Conservation (phyloP, 78 protist species). For the Polysphondylium violaceum region DNA sequence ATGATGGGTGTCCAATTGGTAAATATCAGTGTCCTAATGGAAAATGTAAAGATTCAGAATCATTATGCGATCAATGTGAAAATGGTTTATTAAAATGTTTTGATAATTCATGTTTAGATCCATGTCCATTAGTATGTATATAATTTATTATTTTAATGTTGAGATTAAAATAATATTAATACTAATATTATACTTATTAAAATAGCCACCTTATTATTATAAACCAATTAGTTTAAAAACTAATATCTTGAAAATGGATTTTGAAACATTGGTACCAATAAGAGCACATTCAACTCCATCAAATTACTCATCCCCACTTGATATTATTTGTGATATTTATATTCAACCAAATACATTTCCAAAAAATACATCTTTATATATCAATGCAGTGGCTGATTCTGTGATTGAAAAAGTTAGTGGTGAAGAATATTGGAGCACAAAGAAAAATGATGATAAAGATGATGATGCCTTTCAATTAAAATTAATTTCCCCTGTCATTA, state of each 20-base stretch:
- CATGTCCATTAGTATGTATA: conserved; percentile 56
- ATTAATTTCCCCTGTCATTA: conserved; percentile 39
- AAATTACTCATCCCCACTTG: not conserved
- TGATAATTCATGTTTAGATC: conserved; percentile 50
- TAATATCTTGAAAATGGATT: not conserved
- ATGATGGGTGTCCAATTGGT: conserved; percentile 47
- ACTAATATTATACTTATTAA: not conserved
- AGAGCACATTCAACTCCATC: conserved; percentile 31
- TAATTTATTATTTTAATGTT: not conserved
- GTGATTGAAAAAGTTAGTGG: not conserved
- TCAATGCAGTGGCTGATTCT: conserved; percentile 35
- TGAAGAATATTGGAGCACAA: not conserved
- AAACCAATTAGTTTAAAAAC: conserved; percentile 47
- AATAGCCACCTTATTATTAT: conserved; percentile 59
- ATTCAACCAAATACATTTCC: conserved; percentile 49
- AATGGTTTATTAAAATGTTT: conserved; percentile 49
- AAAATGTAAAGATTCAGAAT: not conserved
- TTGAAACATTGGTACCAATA: not conserved
- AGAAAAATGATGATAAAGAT: too few relatives aligned
- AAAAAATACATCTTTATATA: not conserved
- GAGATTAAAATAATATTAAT: not conserved
- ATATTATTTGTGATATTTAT: conserved; percentile 11
- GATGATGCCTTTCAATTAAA: not conserved
- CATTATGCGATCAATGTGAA: conserved; percentile 19
- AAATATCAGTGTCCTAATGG: conserved; percentile 57